Evolutionary conservation across 192 early-diverging fungal genomes (phyloP), one percentile per base, ranked within the genome.

Genomic region (Mortierella claussenii): DNA sequence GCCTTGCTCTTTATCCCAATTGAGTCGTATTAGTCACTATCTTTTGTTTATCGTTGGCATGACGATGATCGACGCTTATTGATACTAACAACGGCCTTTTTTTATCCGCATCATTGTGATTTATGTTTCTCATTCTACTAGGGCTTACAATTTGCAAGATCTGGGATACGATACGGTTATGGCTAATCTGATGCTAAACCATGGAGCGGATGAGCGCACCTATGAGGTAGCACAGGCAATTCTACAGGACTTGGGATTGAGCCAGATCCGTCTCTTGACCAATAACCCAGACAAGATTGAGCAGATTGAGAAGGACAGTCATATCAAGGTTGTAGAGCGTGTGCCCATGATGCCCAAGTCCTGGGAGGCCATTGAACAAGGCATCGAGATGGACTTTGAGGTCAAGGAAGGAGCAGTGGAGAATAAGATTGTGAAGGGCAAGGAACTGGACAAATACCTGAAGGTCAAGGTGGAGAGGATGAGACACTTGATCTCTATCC

Each of bases 131-230:
- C 18, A 53, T 43, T 65, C 12, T n/a, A n/a, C 3, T 62, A 93
- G 94, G 73, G 97, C 97, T 11, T 99, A 99, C 79, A 99, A 99
- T 71, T 81, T 99, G 32, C 96, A 97, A 65, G 97, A 99, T 79
- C 81, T 93, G 60, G 97, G 97, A 30, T 91, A 95, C 65, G 96
- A 99, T 70, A 99, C 97, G 0, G 89, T 96, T 26, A 87, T 88
- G 43, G 97, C 97, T 46, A 99, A 99, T 65, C 50, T 97, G 21
- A 68, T 95, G 46, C 81, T 99, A 27, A 90, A 95, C 70, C 94
- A 97, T 64, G 94, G 94, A 10, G 86, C 95, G 6, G 97, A 99
- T 68, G 93, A 91, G n/a, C 91, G 97, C n/a, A 91, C 88, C 0
- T 99, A 99, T 69, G 90, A 91, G 10, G 86, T 97, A 17, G 97